Evolutionary conservation across 140 eudicot genomes (phyloP).

Genomic region (Bidens hawaiensis): DNA sequence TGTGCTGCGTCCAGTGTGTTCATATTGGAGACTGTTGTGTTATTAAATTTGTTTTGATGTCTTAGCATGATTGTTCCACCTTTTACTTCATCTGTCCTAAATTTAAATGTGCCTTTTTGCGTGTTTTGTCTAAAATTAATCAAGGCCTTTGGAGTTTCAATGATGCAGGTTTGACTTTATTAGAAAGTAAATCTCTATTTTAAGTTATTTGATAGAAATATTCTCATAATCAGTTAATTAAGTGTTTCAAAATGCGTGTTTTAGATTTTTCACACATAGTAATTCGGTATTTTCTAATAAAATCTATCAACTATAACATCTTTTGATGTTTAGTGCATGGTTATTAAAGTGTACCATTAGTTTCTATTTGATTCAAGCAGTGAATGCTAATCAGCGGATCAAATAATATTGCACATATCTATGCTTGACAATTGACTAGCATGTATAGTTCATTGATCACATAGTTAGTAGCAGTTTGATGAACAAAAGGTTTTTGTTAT

Average conservation of each 20-base stretch:
- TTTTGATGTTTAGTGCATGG: constrained; percentile 3
- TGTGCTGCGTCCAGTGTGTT: neutral
- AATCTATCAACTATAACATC: neutral
- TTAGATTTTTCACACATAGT: neutral
- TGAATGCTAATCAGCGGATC: neutral
- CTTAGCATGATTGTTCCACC: too few species aligned
- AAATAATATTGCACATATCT: neutral
- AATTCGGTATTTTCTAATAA: neutral
- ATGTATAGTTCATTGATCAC: constrained; percentile 4
- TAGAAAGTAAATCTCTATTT: neutral
- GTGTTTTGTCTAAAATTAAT: neutral
- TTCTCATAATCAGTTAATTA: constrained; percentile 1
- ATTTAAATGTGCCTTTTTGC: neutral
- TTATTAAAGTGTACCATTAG: neutral
- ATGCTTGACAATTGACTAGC: neutral
- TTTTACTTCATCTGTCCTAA: neutral
- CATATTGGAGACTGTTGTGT: neutral
- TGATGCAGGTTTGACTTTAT: neutral
- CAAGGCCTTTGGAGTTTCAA: neutral
- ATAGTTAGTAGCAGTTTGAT: constrained; percentile 4
- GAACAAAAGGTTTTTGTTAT: neutral
- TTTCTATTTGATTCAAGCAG: neutral
- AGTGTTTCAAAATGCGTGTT: neutral
- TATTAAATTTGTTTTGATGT: too few species aligned
- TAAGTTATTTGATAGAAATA: neutral